phyloP scores from a whole-genome alignment of 257 asterid species.

The Jasminum sambac region DNA sequence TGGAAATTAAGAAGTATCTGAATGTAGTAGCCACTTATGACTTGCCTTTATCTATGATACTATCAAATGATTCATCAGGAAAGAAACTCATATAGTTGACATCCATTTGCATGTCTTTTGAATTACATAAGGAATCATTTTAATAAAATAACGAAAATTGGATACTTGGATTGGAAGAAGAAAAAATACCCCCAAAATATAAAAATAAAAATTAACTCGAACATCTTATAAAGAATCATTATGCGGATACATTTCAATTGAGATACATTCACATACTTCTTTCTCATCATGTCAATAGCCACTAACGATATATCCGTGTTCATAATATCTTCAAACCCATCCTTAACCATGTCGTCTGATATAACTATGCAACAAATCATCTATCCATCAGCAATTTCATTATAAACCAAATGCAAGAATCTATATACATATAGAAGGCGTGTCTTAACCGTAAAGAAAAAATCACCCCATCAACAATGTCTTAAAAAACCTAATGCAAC shows the following conservation, averaged over 20 bases:
- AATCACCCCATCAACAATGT: too few relatives aligned
- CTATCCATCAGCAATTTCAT: slow-evolving; percentile 11
- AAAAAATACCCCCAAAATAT: background rate
- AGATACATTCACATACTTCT: slow-evolving; percentile 73
- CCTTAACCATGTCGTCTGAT: slow-evolving; percentile 95
- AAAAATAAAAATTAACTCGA: background rate
- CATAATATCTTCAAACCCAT: slow-evolving; percentile 87
- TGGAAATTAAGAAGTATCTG: slow-evolving; percentile 16
- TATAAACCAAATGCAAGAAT: slow-evolving; percentile 8
- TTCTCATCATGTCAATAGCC: slow-evolving; percentile 89
- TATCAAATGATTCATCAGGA: slow-evolving; percentile 78
- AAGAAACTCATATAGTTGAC: slow-evolving; percentile 91
- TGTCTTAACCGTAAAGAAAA: too few relatives aligned
- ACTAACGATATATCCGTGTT: slow-evolving; percentile 91
- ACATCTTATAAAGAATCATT: slow-evolving; percentile 3
- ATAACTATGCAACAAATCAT: slow-evolving; percentile 52
- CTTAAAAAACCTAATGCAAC: background rate
- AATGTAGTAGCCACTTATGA: slow-evolving; percentile 23
- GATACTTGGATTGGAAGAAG: background rate
- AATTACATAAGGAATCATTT: slow-evolving; percentile 43
- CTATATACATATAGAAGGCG: background rate
- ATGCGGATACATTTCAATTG: slow-evolving; percentile 84
- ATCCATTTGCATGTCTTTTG: slow-evolving; percentile 89
- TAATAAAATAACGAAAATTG: slow-evolving; percentile 16
- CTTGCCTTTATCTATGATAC: slow-evolving; percentile 81